These are phyloP conservation scores for Tricholomella constricta DNA, from an alignment of 768 basidiomycete genomes.

Conservation along the genomic window DNA sequence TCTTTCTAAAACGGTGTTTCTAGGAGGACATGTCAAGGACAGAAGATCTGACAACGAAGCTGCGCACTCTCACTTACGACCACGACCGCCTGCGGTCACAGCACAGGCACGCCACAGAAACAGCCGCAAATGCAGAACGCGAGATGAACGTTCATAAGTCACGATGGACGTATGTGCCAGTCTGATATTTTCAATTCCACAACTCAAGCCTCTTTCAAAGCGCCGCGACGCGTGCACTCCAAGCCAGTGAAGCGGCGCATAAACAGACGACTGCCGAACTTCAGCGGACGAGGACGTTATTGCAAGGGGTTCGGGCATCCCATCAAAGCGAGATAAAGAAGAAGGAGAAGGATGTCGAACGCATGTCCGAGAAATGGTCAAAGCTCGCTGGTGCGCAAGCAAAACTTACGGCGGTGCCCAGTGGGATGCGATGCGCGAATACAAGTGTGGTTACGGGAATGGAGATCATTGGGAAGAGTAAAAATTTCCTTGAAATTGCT, in stretches of 20 bases:
- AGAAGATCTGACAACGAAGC: conserved; percentile 73
- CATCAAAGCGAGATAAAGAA: conserved; percentile 77
- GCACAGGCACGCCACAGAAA: conserved; percentile 60
- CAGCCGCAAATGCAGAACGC: conserved; percentile 72
- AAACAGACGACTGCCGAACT: conserved; percentile 73
- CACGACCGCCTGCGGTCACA: conserved; percentile 72
- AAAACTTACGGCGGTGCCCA: conserved; percentile 49
- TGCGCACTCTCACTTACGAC: conserved; percentile 79
- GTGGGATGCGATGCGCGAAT: conserved; percentile 60
- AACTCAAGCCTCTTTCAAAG: conserved; percentile 32
- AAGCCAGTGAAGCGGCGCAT: conserved; percentile 62
- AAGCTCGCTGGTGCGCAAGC: conserved; percentile 70
- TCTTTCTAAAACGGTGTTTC: not conserved
- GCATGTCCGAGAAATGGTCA: conserved; percentile 72
- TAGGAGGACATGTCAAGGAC: conserved; percentile 76
- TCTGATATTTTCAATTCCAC: not conserved
- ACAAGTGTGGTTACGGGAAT: conserved; percentile 46
- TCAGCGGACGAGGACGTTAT: conserved; percentile 65
- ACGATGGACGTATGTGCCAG: conserved; percentile 61
- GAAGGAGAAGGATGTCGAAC: conserved; percentile 78
- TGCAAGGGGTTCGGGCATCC: conserved; percentile 70
- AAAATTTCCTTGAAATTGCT: conserved; percentile 62
- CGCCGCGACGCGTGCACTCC: conserved; percentile 52
- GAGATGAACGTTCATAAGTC: conserved; percentile 76
- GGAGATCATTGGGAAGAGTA: conserved; percentile 49